phyloP scores from a whole-genome alignment of 306 rosid species.

The Cyclanthera cordifolia region DNA sequence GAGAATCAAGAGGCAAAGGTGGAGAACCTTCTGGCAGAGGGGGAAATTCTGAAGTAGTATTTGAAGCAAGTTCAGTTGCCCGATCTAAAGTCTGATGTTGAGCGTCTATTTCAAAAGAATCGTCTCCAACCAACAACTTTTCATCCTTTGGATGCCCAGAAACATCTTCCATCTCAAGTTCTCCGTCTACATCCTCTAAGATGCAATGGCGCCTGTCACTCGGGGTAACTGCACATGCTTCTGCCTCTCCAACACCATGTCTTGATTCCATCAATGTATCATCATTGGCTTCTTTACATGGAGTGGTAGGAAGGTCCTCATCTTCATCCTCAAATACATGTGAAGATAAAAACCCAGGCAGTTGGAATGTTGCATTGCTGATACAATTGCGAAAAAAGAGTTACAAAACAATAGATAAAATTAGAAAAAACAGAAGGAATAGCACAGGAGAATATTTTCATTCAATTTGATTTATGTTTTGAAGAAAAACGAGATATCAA shows the following conservation, averaged over 20 bases:
- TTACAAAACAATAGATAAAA: neutral
- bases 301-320: constrained; percentile 49
- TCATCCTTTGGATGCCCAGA: constrained; percentile 83
- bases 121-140: constrained; percentile 25
- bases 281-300: constrained; percentile 39
- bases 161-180: constrained; percentile 99
- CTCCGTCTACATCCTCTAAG: constrained; percentile 94
- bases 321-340: constrained; percentile 80
- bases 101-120: constrained; percentile 38
- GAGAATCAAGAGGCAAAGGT: constrained; percentile 86
- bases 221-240: constrained; percentile 57
- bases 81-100: constrained; percentile 31
- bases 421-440: neutral
- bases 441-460: neutral
- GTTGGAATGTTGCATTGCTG: constrained; percentile 98
- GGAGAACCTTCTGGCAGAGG: constrained; percentile 70
- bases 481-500: neutral
- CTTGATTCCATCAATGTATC: constrained; percentile 36
- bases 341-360: constrained; percentile 73
- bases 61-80: constrained; percentile 30
- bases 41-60: constrained; percentile 31
- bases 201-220: constrained; percentile 88
- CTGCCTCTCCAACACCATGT: constrained; percentile 46
- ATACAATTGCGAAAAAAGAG: constrained; percentile 8
- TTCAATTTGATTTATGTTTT: neutral